phyloP scores from a whole-genome alignment of 176 grass and related monocot genomes.

The Carex cristatella region DNA sequence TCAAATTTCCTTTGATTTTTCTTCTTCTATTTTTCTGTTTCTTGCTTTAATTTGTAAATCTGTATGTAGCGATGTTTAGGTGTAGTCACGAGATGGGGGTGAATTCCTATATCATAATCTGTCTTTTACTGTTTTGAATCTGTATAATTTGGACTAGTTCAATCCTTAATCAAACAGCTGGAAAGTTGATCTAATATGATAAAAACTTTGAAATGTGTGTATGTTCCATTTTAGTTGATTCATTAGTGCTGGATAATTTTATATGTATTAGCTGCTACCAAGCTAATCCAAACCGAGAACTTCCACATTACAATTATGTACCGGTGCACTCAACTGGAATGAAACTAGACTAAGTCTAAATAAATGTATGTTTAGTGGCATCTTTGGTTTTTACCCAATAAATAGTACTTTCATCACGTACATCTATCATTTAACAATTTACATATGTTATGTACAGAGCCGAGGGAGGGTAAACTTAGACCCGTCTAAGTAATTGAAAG shows the following conservation, averaged over 20 bases:
- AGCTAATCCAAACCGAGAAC: background rate
- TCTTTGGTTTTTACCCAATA: background rate
- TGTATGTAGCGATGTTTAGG: background rate
- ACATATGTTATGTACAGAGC: background rate
- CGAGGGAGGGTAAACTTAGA: background rate
- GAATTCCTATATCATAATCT: background rate
- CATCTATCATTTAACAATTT: background rate
- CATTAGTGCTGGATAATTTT: background rate
- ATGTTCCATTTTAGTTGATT: background rate
- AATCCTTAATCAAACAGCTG: background rate
- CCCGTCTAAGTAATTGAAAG: constrained; percentile 1
- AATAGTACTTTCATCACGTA: background rate
- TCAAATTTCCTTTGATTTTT: background rate
- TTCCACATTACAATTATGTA: background rate
- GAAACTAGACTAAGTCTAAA: background rate
- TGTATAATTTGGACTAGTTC: background rate
- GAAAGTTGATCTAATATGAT: background rate
- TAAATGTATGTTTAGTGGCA: background rate
- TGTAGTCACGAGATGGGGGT: background rate
- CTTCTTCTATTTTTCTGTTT: background rate
- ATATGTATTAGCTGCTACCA: background rate
- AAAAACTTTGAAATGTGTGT: background rate
- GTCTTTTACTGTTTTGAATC: background rate
- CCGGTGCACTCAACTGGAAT: background rate
- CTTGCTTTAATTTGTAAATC: constrained; percentile 11